Evolutionary conservation across 1,139 yeast genomes (phyloP).

Genomic region (Lodderomyces orthopsilosis): DNA sequence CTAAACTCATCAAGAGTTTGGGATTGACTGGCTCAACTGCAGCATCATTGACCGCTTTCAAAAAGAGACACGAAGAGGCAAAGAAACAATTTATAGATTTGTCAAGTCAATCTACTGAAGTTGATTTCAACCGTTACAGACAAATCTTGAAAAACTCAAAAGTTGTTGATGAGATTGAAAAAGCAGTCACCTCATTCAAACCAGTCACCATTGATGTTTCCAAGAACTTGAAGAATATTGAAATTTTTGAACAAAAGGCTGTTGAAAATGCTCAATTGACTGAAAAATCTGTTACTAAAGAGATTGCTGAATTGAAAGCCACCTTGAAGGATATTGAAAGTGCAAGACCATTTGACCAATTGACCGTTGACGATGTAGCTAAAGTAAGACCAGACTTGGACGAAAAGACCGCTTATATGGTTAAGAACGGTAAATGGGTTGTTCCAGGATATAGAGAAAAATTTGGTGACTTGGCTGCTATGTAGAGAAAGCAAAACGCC

Average conservation of each 20-base stretch:
- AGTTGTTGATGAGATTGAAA: slow-evolving; percentile 79
- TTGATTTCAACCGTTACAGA: slow-evolving; percentile 83
- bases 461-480: slow-evolving; percentile 92
- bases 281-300: slow-evolving; percentile 83
- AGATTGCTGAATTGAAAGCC: slow-evolving; percentile 79
- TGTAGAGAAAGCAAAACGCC: slow-evolving; percentile 48
- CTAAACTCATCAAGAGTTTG: slow-evolving; percentile 80
- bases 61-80: slow-evolving; percentile 98
- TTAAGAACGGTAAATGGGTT: slow-evolving; percentile 96
- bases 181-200: slow-evolving; percentile 69
- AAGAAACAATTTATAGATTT: slow-evolving; percentile 74
- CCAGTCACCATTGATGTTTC: slow-evolving; percentile 84
- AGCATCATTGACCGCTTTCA: slow-evolving; percentile 81
- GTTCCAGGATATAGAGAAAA: slow-evolving; percentile 98
- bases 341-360: slow-evolving; percentile 97
- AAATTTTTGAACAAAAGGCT: slow-evolving; percentile 93
- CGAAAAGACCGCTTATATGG: slow-evolving; percentile 92
- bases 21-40: slow-evolving; percentile 95
- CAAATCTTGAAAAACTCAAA: slow-evolving; percentile 75
- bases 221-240: slow-evolving; percentile 88
- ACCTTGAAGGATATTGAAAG: slow-evolving; percentile 91
- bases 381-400: slow-evolving; percentile 97
- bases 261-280: slow-evolving; percentile 93
- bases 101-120: slow-evolving; percentile 66
- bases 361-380: slow-evolving; percentile 91